Base-by-base conservation (phyloP, 108 stramenopile genomes). In the Schizochytrium sp. region DNA sequence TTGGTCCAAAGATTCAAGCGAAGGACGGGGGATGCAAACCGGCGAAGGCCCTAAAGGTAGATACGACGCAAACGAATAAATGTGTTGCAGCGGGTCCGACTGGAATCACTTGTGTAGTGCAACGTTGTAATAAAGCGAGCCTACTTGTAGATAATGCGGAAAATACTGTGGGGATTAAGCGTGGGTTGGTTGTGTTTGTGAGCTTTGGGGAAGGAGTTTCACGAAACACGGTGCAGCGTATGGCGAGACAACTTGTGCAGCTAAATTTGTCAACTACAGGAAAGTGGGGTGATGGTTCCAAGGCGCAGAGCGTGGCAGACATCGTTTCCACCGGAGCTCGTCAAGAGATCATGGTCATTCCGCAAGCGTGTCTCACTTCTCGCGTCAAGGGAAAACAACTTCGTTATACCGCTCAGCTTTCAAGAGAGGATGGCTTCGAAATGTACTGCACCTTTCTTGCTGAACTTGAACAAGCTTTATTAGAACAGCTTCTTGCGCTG, bases 341-440 rank as follows among this genome's bases (percentile, higher is more conserved):
- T 0, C 76, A 49, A 42, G 76, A 55, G 38, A 83, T 83, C 12
- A 17, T 83, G 28, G 76, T 83, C 47, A 40, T 83, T 13, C 76
- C 76, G 45, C 76, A 83, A 42, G 76, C 76, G 28, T 83, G 76
- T 53, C 76, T 83, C 50, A 83, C 76, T 13, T 55, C 50, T 5
- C 49, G 55, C 38, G 50, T 83, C 0, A 83, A 83, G 76, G 76
- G 76, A 5, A 83, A 83, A 28, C 50, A 49, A 53, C 76, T 83
- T 5, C 47, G 53, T 5, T 83, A 83, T 28, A 40, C 50, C 1
- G 53, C 47, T 5, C 76, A 83, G 76, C 28, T 83, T 5, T 49
- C 47, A 5, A 17, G 53, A 0, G 53, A 10, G 53, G 76, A 83
- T 38, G 47, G 50, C 53, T 49, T 83, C 28, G 50, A n/a, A 8